phyloP scores from a whole-genome alignment of 73 alveolate genomes.

The Effrenium voratum region DNA sequence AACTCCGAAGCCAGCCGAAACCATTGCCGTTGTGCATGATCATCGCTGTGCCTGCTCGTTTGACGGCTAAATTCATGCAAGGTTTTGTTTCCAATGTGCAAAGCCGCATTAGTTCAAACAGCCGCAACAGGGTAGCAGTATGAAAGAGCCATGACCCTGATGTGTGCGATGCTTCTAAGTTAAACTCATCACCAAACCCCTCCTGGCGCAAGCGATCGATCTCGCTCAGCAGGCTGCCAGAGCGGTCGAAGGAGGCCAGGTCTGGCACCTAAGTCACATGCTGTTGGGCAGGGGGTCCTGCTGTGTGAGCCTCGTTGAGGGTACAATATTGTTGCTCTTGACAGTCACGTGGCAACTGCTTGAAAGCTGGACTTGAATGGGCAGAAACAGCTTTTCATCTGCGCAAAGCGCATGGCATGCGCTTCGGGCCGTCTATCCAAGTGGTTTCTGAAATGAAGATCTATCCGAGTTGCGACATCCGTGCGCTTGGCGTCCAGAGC shows the following conservation, averaged over 20 bases:
- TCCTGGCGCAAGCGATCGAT: neutral
- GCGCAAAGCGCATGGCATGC: neutral
- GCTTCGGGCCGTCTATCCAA: neutral
- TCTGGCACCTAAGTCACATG: neutral
- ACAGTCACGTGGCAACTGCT: neutral
- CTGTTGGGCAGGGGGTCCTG: neutral
- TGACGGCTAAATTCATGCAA: too few relatives aligned
- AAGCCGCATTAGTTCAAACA: too few relatives aligned
- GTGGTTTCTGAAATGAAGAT: neutral
- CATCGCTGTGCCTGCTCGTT: too few relatives aligned
- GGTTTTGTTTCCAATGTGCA: too few relatives aligned
- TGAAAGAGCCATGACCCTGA: too few relatives aligned
- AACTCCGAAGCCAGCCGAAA: too few relatives aligned
- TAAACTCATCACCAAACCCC: too few relatives aligned
- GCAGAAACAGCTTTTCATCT: neutral
- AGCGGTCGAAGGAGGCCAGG: neutral
- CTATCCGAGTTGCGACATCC: neutral
- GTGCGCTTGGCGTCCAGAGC: neutral
- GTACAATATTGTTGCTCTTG: too few relatives aligned
- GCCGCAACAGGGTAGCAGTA: too few relatives aligned
- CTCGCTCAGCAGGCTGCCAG: slow-evolving; percentile 3
- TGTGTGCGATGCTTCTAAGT: too few relatives aligned
- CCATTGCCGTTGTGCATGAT: too few relatives aligned
- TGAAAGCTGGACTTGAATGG: neutral
- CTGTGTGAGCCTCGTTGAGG: too few relatives aligned